These are phyloP conservation scores for Pneumocystis carinii DNA, from an alignment of 1,139 yeast genomes.

Conservation along the genomic window DNA sequence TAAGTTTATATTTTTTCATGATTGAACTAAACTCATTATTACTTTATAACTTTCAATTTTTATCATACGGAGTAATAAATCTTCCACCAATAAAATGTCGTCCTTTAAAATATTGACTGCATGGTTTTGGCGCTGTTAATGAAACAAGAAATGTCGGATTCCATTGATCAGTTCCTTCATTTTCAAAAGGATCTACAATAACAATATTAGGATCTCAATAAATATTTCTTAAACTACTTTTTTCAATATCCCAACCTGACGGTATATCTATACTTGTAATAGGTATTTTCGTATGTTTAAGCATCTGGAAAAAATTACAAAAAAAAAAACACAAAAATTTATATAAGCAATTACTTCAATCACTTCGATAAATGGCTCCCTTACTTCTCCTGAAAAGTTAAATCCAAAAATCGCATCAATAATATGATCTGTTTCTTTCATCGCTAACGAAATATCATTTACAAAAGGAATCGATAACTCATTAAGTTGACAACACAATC, in stretches of 20 bases:
- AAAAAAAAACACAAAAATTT: constrained; percentile 22
- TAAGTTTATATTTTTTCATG: constrained; percentile 60
- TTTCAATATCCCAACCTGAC: constrained; percentile 64
- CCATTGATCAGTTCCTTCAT: constrained; percentile 29
- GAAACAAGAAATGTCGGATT: constrained; percentile 58
- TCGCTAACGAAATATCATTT: constrained; percentile 22
- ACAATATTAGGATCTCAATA: constrained; percentile 27
- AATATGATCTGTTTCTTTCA: constrained; percentile 29
- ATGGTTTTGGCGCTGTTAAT: constrained; percentile 88
- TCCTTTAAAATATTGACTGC: constrained; percentile 39
- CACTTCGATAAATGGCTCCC: constrained; percentile 59
- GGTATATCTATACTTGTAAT: constrained; percentile 82
- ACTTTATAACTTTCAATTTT: background rate
- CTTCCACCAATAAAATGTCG: constrained; percentile 82
- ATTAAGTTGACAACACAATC: constrained; percentile 44
- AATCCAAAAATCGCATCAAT: constrained; percentile 87
- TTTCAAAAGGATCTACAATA: constrained; percentile 56
- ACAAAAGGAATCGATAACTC: constrained; percentile 38
- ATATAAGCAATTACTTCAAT: constrained; percentile 30
- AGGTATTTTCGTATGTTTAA: constrained; percentile 25
- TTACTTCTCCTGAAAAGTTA: constrained; percentile 76
- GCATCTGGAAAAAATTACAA: background rate
- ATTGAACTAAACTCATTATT: constrained; percentile 24
- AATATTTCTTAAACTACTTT: background rate
- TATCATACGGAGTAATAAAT: constrained; percentile 37